These are phyloP conservation scores for Mortierella antarctica DNA, from an alignment of 192 early-diverging fungal species.

Conservation along the genomic window DNA sequence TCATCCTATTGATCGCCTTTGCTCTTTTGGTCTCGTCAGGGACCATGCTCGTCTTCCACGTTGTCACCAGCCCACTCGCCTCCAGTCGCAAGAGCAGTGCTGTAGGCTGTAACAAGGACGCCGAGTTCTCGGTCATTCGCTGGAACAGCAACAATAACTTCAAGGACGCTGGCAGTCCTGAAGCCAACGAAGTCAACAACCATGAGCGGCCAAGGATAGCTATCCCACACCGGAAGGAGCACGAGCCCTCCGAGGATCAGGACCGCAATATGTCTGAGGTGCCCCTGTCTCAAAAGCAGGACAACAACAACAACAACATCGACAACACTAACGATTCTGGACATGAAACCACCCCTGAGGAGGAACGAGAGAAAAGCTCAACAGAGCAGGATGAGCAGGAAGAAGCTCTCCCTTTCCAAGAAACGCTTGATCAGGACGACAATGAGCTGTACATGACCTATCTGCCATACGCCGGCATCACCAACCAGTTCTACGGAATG, in stretches of 20 bases:
- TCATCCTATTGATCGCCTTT: conserved; percentile 34
- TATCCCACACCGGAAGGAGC: background rate
- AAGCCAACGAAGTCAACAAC: conserved; percentile 1
- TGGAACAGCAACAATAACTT: conserved; percentile 26
- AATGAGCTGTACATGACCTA: conserved; percentile 32
- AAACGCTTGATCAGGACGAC: conserved; percentile 23
- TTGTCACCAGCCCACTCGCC: conserved; percentile 7
- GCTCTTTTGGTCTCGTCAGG: conserved; percentile 33
- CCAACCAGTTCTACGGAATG: conserved; percentile 53
- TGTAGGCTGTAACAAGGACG: conserved; percentile 32
- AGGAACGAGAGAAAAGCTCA: background rate
- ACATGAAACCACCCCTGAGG: conserved; percentile 20
- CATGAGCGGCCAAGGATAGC: background rate
- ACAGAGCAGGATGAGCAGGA: conserved; percentile 8
- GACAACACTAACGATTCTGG: background rate
- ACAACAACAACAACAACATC: conserved; percentile 2
- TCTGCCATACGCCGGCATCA: conserved; percentile 51
- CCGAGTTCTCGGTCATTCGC: conserved; percentile 43
- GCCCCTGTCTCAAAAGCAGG: background rate
- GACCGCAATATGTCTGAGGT: background rate
- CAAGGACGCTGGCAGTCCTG: conserved; percentile 27
- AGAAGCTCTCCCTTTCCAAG: conserved; percentile 23
- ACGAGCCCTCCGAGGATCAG: conserved; percentile 1
- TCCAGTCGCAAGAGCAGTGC: background rate
- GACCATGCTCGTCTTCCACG: conserved; percentile 46